phyloP scores from a whole-genome alignment of 2,329 filamentous ascomycete genomes.

The Colletotrichum sp. region DNA sequence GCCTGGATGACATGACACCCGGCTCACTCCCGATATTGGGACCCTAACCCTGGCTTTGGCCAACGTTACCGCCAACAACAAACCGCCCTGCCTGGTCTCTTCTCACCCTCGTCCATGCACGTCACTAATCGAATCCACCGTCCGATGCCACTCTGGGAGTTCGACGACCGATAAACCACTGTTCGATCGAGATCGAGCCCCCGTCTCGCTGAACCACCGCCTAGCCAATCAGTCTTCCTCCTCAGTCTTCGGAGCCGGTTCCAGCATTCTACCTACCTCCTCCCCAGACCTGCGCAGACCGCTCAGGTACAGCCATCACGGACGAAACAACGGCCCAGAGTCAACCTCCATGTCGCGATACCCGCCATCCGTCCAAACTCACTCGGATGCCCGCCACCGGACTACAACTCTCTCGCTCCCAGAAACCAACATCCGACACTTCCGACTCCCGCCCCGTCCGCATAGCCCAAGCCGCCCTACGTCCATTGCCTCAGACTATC shows the following conservation, averaged over 20 bases:
- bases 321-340: background rate
- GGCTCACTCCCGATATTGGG: background rate
- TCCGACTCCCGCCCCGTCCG: slow-evolving; percentile 10
- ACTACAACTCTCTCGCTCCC: background rate
- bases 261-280: background rate
- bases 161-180: background rate
- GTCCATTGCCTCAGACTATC: background rate
- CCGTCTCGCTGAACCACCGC: background rate
- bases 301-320: background rate
- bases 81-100: background rate
- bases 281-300: background rate
- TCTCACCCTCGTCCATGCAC: slow-evolving; percentile 9
- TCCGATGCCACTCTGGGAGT: slow-evolving; percentile 3
- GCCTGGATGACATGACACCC: background rate
- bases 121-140: slow-evolving; percentile 9
- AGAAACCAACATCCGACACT: slow-evolving; percentile 15
- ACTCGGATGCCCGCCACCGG: background rate
- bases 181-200: slow-evolving; percentile 14
- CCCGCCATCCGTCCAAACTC: background rate
- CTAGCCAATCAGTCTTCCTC: background rate
- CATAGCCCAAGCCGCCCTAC: background rate
- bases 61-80: slow-evolving; percentile 3
- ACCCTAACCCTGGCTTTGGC: slow-evolving; percentile 4
- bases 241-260: background rate
- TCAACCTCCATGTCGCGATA: background rate